Evolutionary conservation across 1,284 basidiomycete species (phyloP), one percentile per base, ranked within the genome.

Genomic region (Garcileccinum viscosum): DNA sequence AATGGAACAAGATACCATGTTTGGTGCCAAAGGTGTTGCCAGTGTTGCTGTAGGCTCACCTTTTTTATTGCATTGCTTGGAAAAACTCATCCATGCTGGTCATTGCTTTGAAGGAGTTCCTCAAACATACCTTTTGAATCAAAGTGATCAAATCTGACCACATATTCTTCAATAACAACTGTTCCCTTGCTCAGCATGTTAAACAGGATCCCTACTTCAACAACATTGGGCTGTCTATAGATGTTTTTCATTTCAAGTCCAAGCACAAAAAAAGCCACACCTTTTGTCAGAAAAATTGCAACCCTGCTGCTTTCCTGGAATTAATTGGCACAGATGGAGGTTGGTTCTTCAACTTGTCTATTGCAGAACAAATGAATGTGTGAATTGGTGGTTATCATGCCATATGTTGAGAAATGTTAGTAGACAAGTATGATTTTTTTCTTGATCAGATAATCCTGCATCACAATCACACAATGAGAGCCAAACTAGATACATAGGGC

Each of bases 401-500:
- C 0, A 79, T 80, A 0, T 75, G 74, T 8, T 30, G 70, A 1
- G 77, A 81, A 56, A 81, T 82, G 77, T 5, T 59, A 0, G 66
- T 62, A 0, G 64, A 71, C 7, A 64, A 71, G 40, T 80, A 77
- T 12, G 65, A 77, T 37, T 80, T 80, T 50, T 84, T 83, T 66
- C 67, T 84, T 0, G 82, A 84, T 68, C 78, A 83, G 64, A 82
- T 84, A 80, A 82, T 84, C 40, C 66, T 73, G 42, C 37, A 67
- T 0, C 58, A 72, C 0, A 84, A 84, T 63, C 42, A 67, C 11
- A 5, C 12, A 1, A 64, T n/a, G 0, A 35, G 7, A 14, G 63
- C 14, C 4, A 73, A 71, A 59, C 30, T 73, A 0, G 62, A 66
- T 1, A 14, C 15, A 7, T 32, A 66, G 19, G 62, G 65, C 3